A percentile compares a stretch with the other conserved stretches of the same genome.
These are phyloP conservation scores for Cerioporus squamosus DNA, from an alignment of 1,284 basidiomycete genomes.

Conservation along the genomic window DNA sequence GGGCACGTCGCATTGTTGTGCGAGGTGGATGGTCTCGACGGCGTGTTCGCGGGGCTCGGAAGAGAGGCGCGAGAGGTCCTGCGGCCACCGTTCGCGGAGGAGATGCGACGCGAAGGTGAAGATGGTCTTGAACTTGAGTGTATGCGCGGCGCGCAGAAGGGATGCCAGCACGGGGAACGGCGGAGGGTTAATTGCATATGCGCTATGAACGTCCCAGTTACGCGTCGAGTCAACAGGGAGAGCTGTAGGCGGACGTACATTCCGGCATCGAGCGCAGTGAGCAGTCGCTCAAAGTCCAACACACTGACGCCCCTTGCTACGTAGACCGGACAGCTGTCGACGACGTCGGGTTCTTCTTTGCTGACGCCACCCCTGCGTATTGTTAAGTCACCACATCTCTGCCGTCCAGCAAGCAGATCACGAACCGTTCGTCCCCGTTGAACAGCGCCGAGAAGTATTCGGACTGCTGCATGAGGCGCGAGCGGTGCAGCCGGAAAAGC, in stretches of 20 bases:
- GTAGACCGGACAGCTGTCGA: constrained; percentile 37
- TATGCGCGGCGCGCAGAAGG: constrained; percentile 35
- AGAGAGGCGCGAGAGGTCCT: constrained; percentile 18
- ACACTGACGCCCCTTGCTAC: constrained; percentile 25
- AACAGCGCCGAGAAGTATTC: constrained; percentile 39
- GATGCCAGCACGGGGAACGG: constrained; percentile 33
- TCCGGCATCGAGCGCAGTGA: constrained; percentile 39
- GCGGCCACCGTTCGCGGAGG: constrained; percentile 37
- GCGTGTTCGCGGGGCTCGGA: constrained; percentile 27
- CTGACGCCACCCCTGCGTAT: not conserved
- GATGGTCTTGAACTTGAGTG: constrained; percentile 30
- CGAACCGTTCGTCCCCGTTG: constrained; percentile 12
- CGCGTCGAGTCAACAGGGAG: not conserved
- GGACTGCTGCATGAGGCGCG: constrained; percentile 39
- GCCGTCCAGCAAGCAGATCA: not conserved
- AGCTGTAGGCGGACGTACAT: constrained; percentile 35
- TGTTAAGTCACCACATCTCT: no score
- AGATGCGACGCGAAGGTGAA: constrained; percentile 30
- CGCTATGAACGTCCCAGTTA: constrained; percentile 17
- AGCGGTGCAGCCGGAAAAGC: constrained; percentile 42
- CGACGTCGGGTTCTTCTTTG: constrained; percentile 9
- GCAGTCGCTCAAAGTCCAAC: constrained; percentile 39
- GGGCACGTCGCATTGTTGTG: constrained; percentile 32
- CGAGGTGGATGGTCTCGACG: constrained; percentile 36
- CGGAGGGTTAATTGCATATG: constrained; percentile 29